Base-by-base conservation (phyloP, 805 yeast genomes). In the Zygosaccharomyces pseudorouxii region DNA sequence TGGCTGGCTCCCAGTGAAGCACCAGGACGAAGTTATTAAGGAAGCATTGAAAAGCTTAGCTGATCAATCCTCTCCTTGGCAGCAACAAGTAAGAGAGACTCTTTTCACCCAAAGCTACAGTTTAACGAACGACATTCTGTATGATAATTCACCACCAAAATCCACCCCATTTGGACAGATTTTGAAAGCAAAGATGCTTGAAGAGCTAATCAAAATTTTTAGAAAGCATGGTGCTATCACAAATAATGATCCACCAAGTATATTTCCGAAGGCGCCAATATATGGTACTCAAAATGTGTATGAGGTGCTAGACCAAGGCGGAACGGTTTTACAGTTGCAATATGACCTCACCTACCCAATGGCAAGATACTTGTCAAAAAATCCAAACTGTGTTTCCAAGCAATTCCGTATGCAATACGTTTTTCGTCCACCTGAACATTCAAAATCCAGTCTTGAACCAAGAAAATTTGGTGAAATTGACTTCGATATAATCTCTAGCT, bases 51-150 rank as follows among this genome's bases (percentile, higher is more conserved):
- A 82, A 55, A 86, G 89, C 25, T 68, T 93, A 49, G 85, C 96
- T 0, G 90, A 89, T 63, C 92, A 96, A 0, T 81, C 93, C 0
- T 87, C 97, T 0, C 90, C 96, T 1, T 89, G 97, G 95, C 93
- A 90, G 55, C 87, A 82, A 54, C 95, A 89, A 64, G 96, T 93
- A 0, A 77, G 97, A 60, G 86, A 84, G 46, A 85, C 93, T 0
- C 69, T 93, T 30, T 93, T 93, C 65, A 75, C 86, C 12, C 95
- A 88, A 57, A 89, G 96, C 0, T 84, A 89, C 58, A 83, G 84
- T 65, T 74, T 86, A 50, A 96, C 96, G 0, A 82, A 84, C 55
- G 97, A 89, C 64, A 78, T 89, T 11, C 71, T 93, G 51, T 93
- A 86, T 65, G 98, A 90, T 50, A 74, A 74, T 41, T 44, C 65